Percentiles rank a stretch among this genome's conserved stretches.
Conservation (phyloP, 2,329 filamentous ascomycete species). For the Claviceps pazoutovae region DNA sequence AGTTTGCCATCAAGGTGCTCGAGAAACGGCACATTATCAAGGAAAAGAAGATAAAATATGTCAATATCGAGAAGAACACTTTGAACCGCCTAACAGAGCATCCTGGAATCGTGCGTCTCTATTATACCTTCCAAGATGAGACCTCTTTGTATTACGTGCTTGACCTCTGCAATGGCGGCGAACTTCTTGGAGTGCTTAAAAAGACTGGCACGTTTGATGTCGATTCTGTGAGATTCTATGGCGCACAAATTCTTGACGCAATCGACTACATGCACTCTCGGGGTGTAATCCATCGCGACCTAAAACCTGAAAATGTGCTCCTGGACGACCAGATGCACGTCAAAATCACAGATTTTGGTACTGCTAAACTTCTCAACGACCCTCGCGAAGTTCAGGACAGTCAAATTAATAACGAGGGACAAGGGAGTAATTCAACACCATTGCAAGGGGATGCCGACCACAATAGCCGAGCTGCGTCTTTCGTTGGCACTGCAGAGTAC, state of each 20-base stretch:
- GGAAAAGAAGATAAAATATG: constrained; percentile 99
- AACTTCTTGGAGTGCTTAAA: constrained; percentile 84
- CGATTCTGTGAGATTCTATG: constrained; percentile 88
- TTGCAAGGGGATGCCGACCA: constrained; percentile 32
- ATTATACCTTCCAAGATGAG: constrained; percentile 98
- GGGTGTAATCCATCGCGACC: constrained; percentile 88
- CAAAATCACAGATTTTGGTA: constrained; percentile 98
- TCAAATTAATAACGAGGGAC: constrained; percentile 23
- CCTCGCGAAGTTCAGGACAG: constrained; percentile 28
- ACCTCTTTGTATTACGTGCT: constrained; percentile 92
- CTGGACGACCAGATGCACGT: constrained; percentile 93
- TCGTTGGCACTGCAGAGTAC: constrained; percentile 95
- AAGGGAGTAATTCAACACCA: constrained; percentile 10
- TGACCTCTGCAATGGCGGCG: constrained; percentile 82
- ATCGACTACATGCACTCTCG: constrained; percentile 97
- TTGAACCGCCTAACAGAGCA: constrained; percentile 92
- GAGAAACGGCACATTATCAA: constrained; percentile 99
- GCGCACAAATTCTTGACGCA: constrained; percentile 87
- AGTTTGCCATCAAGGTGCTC: constrained; percentile 95
- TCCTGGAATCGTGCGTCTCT: constrained; percentile 87
- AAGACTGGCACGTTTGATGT: constrained; percentile 89
- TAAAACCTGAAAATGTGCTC: constrained; percentile 95
- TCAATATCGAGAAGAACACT: constrained; percentile 98
- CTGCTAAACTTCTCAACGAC: constrained; percentile 67
- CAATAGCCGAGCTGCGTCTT: constrained; percentile 72